phyloP scores from a whole-genome alignment of 208 protist species.

The Leishmania major region DNA sequence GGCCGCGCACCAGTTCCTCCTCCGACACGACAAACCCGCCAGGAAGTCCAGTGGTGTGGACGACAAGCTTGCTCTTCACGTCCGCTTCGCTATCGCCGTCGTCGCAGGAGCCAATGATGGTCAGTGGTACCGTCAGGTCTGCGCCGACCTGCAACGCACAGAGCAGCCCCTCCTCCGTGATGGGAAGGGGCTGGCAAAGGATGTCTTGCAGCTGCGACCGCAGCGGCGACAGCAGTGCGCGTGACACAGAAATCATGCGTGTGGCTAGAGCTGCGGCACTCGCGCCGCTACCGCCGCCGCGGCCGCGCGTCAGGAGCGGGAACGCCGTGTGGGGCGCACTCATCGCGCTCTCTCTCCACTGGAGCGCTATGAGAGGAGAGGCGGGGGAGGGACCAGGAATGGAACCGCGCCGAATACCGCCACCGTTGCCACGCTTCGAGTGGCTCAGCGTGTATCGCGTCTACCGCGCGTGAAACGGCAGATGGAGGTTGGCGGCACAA shows the following conservation, averaged over 20 bases:
- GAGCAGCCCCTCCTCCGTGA: slow-evolving; percentile 22
- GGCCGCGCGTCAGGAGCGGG: slow-evolving; percentile 17
- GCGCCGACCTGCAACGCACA: slow-evolving; percentile 25
- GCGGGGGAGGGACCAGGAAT: neutral
- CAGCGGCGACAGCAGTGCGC: slow-evolving; percentile 5
- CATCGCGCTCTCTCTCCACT: neutral
- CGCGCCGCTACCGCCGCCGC: neutral
- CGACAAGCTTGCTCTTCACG: slow-evolving; percentile 35
- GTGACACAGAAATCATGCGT: slow-evolving; percentile 16
- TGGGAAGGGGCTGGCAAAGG: neutral
- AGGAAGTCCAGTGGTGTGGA: slow-evolving; percentile 74
- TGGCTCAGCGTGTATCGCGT: neutral
- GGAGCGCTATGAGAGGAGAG: neutral
- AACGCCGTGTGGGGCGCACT: slow-evolving; percentile 17
- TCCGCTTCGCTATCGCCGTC: neutral
- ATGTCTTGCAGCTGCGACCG: slow-evolving; percentile 13
- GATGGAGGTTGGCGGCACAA: neutral
- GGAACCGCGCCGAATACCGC: neutral
- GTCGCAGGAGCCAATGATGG: slow-evolving; percentile 35
- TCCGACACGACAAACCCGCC: slow-evolving; percentile 64
- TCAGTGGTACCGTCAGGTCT: slow-evolving; percentile 29
- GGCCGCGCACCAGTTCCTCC: slow-evolving; percentile 37
- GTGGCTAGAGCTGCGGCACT: slow-evolving; percentile 5
- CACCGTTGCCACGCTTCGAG: neutral
- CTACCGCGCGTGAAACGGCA: neutral